Conservation (phyloP, 1,284 basidiomycete species). For the Leccinum brunneo-olivaceum region DNA sequence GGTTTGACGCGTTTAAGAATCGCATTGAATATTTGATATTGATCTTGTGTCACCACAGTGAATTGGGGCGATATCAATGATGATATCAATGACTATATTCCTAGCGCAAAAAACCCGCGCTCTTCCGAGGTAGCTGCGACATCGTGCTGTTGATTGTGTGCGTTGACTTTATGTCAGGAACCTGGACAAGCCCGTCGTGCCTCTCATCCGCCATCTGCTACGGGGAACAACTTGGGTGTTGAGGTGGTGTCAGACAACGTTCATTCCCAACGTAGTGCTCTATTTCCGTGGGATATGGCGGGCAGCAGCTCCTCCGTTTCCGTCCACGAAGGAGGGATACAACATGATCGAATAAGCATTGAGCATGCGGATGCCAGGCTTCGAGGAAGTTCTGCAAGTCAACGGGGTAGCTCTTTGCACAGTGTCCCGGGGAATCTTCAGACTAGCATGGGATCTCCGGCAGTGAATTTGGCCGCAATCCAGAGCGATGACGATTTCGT, state of each 20-base stretch:
- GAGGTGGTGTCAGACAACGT: conserved; percentile 35
- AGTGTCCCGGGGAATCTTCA: conserved; percentile 40
- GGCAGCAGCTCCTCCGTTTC: conserved; percentile 54
- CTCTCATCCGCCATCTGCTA: conserved; percentile 46
- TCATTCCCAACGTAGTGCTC: conserved; percentile 57
- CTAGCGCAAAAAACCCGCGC: conserved; percentile 30
- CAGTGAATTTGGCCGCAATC: conserved; percentile 33
- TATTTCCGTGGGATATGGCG: conserved; percentile 80
- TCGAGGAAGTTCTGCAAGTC: conserved; percentile 47
- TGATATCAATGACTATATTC: conserved; percentile 11
- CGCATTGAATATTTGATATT: conserved; percentile 2
- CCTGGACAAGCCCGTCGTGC: conserved; percentile 67
- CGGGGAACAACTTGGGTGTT: conserved; percentile 43
- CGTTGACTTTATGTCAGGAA: conserved; percentile 42
- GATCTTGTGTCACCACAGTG: conserved; percentile 12
- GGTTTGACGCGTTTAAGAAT: conserved; percentile 18
- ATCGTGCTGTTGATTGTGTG: background rate
- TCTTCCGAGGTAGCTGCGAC: conserved; percentile 57
- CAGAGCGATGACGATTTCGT: conserved; percentile 54
- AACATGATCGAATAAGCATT: conserved; percentile 40
- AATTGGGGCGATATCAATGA: conserved; percentile 15
- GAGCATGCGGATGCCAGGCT: conserved; percentile 47
- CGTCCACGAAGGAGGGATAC: conserved; percentile 33
- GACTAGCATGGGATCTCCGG: conserved; percentile 43
- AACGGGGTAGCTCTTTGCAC: conserved; percentile 45